Percentiles rank a stretch among this genome's conserved stretches.
These are phyloP conservation scores for Lepidium aucheri DNA, from an alignment of 345 rosid species.

Conservation along the genomic window DNA sequence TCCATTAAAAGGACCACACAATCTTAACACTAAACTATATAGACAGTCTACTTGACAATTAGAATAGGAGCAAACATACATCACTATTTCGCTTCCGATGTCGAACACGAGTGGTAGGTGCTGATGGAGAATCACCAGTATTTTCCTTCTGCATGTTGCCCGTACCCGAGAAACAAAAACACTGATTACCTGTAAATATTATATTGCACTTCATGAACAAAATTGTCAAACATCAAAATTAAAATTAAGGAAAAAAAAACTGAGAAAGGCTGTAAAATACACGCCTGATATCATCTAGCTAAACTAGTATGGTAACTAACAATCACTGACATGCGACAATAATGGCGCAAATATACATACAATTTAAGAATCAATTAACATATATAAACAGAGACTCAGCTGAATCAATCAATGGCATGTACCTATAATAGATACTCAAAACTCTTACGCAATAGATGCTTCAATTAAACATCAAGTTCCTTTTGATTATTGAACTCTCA, in stretches of 20 bases:
- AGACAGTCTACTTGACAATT: not conserved
- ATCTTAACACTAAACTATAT: not conserved
- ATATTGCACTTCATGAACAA: not conserved
- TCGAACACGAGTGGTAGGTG: slow-evolving; percentile 42
- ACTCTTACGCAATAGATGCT: not conserved
- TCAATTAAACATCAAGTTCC: not conserved
- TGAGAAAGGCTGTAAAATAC: not conserved
- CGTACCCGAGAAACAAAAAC: not conserved
- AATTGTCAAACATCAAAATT: not conserved
- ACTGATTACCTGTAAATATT: not conserved
- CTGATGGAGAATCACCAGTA: slow-evolving; percentile 24
- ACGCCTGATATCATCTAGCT: not conserved
- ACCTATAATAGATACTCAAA: not conserved
- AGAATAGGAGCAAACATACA: slow-evolving; percentile 28
- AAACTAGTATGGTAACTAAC: not conserved
- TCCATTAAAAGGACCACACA: not conserved
- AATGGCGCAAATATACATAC: not conserved
- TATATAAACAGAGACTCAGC: not conserved
- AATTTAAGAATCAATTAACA: not conserved
- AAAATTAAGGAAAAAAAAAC: not conserved
- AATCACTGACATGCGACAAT: not conserved
- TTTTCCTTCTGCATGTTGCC: slow-evolving; percentile 47
- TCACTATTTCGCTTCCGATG: slow-evolving; percentile 55
- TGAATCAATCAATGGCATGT: not conserved
- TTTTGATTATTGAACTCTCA: too few relatives aligned